A percentile compares a stretch with the other conserved stretches of the same genome.
phyloP scores from a whole-genome alignment of 2,329 filamentous ascomycete genomes.

The Lecanicillium sp. region DNA sequence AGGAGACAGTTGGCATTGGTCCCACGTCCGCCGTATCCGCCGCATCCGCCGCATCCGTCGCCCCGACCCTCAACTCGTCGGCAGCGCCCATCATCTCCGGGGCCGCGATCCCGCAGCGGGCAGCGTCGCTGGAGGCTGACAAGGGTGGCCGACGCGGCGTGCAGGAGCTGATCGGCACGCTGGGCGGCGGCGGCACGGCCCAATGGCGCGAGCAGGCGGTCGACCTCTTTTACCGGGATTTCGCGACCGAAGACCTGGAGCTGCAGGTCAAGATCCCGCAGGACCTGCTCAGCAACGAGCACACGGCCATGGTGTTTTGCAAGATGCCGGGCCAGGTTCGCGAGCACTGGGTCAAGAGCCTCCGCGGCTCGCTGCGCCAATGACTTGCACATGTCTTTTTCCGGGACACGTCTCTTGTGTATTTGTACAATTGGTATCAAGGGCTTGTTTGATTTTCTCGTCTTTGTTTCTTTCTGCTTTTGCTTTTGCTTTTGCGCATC shows the following conservation, averaged over 20 bases:
- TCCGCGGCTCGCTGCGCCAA: conserved; percentile 38
- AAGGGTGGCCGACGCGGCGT: conserved; percentile 13
- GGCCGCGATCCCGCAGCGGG: no score
- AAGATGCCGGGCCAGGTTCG: conserved; percentile 51
- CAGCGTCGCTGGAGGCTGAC: background rate
- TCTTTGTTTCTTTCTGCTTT: background rate
- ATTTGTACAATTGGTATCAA: conserved; percentile 13
- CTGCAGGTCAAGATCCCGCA: conserved; percentile 55
- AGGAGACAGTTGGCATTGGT: no score
- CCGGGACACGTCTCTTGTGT: background rate
- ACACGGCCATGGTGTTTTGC: conserved; percentile 56
- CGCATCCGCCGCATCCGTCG: conserved; percentile 18
- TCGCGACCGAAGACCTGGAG: conserved; percentile 50
- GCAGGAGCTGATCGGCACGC: conserved; percentile 36
- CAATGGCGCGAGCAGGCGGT: conserved; percentile 53
- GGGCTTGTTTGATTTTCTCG: background rate
- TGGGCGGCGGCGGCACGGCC: conserved; percentile 33
- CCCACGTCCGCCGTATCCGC: no score
- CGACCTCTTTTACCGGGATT: conserved; percentile 54
- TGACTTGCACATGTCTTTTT: background rate
- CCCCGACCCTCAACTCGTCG: no score
- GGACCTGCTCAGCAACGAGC: conserved; percentile 51
- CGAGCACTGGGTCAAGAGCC: conserved; percentile 50
- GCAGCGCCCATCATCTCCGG: no score
- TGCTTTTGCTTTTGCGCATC: background rate